Conservation (phyloP, 179 eudicot genomes). For the Drosera spatulata region DNA sequence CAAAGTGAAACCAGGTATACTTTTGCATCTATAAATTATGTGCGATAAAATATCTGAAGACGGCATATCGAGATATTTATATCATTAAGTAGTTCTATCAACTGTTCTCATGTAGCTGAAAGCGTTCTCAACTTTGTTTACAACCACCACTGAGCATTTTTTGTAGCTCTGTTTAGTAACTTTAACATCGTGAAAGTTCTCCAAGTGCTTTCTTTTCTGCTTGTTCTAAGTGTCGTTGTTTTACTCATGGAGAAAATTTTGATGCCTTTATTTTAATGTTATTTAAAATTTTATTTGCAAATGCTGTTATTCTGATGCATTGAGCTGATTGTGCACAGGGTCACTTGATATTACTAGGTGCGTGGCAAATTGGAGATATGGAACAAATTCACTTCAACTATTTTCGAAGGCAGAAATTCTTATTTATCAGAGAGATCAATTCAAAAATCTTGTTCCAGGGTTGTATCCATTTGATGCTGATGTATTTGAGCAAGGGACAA, state of each 20-base stretch:
- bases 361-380: constrained; percentile 46
- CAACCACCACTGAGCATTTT: no score
- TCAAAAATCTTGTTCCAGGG: constrained; percentile 61
- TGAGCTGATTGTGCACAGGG: constrained; percentile 31
- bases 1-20: constrained; percentile 67
- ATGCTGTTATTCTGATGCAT: constrained; percentile 5
- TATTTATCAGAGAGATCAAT: constrained; percentile 60
- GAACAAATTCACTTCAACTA: constrained; percentile 50
- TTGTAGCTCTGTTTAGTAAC: no score
- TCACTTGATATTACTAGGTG: constrained; percentile 54
- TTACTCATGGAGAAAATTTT: no score
- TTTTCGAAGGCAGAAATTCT: constrained; percentile 52
- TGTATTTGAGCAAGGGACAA: constrained; percentile 53
- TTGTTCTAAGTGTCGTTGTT: no score
- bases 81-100: no score
- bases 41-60: no score
- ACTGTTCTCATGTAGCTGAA: no score
- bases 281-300: neutral
- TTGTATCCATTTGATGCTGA: constrained; percentile 66
- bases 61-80: no score
- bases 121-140: no score
- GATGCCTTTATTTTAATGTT: neutral
- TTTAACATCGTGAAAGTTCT: no score
- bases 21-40: no score
- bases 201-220: no score